A percentile compares a stretch with the other conserved stretches of the same genome.
Conservation (phyloP, 2,329 filamentous ascomycete genomes). For the Coniella vitis region DNA sequence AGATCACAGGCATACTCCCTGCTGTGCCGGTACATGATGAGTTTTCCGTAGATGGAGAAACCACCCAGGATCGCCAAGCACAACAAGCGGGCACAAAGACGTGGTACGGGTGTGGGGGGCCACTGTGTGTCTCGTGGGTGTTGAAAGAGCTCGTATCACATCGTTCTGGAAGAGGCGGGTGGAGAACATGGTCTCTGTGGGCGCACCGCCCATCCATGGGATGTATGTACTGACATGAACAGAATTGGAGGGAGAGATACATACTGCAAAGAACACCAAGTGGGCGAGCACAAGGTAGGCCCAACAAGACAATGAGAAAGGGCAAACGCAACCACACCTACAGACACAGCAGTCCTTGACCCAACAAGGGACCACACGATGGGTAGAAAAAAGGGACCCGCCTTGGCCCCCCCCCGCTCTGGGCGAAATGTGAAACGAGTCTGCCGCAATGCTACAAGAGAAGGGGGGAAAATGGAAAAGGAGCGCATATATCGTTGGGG, state of each 20-base stretch:
- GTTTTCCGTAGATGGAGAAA: too few relatives aligned
- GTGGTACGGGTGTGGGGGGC: too few relatives aligned
- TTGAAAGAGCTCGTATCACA: constrained; percentile 9
- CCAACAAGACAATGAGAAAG: too few relatives aligned
- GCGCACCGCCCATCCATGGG: background rate
- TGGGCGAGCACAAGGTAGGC: background rate
- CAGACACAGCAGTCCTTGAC: too few relatives aligned
- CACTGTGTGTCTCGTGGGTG: background rate
- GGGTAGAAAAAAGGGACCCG: too few relatives aligned
- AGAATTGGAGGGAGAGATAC: background rate
- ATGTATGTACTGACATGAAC: too few relatives aligned
- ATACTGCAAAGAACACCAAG: background rate
- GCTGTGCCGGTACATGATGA: too few relatives aligned
- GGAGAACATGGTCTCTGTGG: background rate
- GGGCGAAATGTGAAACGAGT: constrained; percentile 7
- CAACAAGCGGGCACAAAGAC: too few relatives aligned
- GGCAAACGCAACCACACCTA: too few relatives aligned
- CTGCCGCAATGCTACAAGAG: constrained; percentile 7
- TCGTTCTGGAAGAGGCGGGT: constrained; percentile 12
- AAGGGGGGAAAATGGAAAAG: background rate
- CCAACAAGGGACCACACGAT: too few relatives aligned
- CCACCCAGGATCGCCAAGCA: too few relatives aligned
- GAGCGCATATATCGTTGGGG: background rate
- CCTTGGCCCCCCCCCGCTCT: background rate
- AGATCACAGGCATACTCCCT: too few relatives aligned